phyloP scores from a whole-genome alignment of 2,329 filamentous ascomycete species.

The Neonectria coccinea region DNA sequence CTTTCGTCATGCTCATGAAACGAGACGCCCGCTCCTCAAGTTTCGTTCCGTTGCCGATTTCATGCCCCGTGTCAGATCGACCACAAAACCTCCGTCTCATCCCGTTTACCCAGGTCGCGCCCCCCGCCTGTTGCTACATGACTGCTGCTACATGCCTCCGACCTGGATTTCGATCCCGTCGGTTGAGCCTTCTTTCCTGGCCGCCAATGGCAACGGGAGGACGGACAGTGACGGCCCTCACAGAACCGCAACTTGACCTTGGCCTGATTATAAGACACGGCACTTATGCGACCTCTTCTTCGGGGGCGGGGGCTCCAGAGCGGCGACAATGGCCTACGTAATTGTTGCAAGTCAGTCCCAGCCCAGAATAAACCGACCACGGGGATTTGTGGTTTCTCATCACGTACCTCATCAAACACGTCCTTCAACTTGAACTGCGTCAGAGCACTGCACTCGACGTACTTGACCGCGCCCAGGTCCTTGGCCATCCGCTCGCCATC shows the following conservation, averaged over 20 bases:
- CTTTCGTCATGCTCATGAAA: slow-evolving; percentile 37
- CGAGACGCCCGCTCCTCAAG: slow-evolving; percentile 38
- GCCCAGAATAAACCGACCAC: neutral
- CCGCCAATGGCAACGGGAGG: slow-evolving; percentile 32
- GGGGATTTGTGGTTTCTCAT: neutral
- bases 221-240: slow-evolving; percentile 26
- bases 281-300: slow-evolving; percentile 83
- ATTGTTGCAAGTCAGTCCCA: slow-evolving; percentile 31
- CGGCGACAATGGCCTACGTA: slow-evolving; percentile 90
- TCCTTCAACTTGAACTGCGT: slow-evolving; percentile 99
- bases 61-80: slow-evolving; percentile 35
- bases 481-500: slow-evolving; percentile 97
- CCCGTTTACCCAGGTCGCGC: slow-evolving; percentile 31
- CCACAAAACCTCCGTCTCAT: slow-evolving; percentile 27
- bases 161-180: slow-evolving; percentile 32
- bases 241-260: slow-evolving; percentile 24
- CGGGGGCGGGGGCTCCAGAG: slow-evolving; percentile 85
- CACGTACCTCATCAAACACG: slow-evolving; percentile 94
- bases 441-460: slow-evolving; percentile 97
- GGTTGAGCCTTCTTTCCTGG: slow-evolving; percentile 28
- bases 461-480: slow-evolving; percentile 97
- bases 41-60: slow-evolving; percentile 41
- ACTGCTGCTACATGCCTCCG: slow-evolving; percentile 31
- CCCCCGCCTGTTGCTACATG: slow-evolving; percentile 31
- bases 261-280: slow-evolving; percentile 69